A percentile compares a stretch with the other conserved stretches of the same genome.
These are phyloP conservation scores for Mycena sanguinolenta DNA, from an alignment of 768 basidiomycete genomes.

Conservation along the genomic window DNA sequence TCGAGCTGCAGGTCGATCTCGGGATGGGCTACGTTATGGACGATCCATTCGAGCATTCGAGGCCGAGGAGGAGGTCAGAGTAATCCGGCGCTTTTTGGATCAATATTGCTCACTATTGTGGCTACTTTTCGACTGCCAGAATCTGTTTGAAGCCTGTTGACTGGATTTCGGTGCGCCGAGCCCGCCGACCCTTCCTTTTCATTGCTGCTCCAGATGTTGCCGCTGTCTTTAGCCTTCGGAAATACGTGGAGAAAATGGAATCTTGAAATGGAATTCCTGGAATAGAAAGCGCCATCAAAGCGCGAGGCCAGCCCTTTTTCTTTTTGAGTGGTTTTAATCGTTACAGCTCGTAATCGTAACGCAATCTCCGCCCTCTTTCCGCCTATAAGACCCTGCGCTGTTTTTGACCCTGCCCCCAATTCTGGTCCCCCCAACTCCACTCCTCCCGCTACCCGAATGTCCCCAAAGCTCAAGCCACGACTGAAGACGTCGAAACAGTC, in stretches of 20 bases:
- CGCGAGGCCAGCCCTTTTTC: too few relatives aligned
- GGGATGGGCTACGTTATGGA: not conserved
- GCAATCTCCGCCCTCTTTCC: constrained; percentile 3
- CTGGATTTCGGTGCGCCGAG: not conserved
- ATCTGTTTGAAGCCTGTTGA: not conserved
- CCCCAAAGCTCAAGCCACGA: constrained; percentile 16
- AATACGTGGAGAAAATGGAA: not conserved
- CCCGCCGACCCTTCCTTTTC: too few relatives aligned
- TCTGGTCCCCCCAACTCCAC: not conserved
- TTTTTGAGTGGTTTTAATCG: constrained; percentile 1
- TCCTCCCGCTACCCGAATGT: not conserved
- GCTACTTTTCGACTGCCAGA: constrained; percentile 4
- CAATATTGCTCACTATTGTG: not conserved
- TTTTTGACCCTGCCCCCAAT: not conserved
- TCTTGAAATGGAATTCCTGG: not conserved
- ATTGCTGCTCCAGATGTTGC: not conserved
- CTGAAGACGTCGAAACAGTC: too few relatives aligned
- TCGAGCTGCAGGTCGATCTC: not conserved
- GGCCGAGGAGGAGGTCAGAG: not conserved
- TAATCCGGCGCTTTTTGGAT: not conserved
- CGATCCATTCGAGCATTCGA: too few relatives aligned
- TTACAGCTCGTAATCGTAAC: not conserved
- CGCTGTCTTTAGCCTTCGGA: not conserved
- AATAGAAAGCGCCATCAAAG: constrained; percentile 7
- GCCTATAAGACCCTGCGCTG: not conserved